Percentiles rank a stretch among this genome's conserved stretches.
Conservation (phyloP, 73 alveolate species). For the Strombidium stylifer region DNA sequence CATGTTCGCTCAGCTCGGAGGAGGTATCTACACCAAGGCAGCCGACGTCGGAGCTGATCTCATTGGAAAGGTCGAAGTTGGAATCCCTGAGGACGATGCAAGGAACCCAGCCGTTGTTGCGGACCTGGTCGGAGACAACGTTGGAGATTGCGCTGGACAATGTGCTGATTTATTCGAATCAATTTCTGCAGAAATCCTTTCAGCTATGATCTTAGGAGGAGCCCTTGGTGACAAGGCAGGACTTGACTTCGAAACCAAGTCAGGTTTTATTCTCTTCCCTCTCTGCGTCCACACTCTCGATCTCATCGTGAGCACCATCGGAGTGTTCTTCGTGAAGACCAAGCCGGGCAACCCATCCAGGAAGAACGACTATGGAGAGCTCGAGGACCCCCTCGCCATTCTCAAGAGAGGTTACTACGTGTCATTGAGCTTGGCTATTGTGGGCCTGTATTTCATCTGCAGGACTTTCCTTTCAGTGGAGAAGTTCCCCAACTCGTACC, state of each 20-base stretch:
- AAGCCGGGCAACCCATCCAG: constrained; percentile 71
- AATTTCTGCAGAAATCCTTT: constrained; percentile 94
- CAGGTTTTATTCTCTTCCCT: constrained; percentile 80
- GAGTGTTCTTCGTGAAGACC: constrained; percentile 71
- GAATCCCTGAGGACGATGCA: constrained; percentile 85
- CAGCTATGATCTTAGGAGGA: constrained; percentile 89
- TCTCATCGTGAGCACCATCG: constrained; percentile 65
- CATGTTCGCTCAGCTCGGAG: constrained; percentile 96
- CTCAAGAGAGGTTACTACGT: constrained; percentile 77
- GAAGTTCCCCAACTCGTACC: constrained; percentile 47
- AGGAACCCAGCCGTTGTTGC: constrained; percentile 92
- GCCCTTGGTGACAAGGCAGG: constrained; percentile 67
- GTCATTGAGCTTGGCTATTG: constrained; percentile 52
- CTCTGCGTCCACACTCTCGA: constrained; percentile 77
- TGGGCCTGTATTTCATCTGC: constrained; percentile 74
- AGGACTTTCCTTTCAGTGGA: constrained; percentile 50
- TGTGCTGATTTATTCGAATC: constrained; percentile 95
- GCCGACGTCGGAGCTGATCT: constrained; percentile 97
- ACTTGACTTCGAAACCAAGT: constrained; percentile 39
- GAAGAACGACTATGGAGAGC: constrained; percentile 52
- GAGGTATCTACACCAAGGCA: constrained; percentile 98
- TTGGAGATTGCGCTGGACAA: constrained; percentile 92
- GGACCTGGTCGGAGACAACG: constrained; percentile 97
- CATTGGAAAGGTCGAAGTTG: constrained; percentile 89
- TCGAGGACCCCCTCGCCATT: constrained; percentile 74